Conservation (phyloP, 2,329 filamentous ascomycete genomes). For the Huntiella abstrusa region DNA sequence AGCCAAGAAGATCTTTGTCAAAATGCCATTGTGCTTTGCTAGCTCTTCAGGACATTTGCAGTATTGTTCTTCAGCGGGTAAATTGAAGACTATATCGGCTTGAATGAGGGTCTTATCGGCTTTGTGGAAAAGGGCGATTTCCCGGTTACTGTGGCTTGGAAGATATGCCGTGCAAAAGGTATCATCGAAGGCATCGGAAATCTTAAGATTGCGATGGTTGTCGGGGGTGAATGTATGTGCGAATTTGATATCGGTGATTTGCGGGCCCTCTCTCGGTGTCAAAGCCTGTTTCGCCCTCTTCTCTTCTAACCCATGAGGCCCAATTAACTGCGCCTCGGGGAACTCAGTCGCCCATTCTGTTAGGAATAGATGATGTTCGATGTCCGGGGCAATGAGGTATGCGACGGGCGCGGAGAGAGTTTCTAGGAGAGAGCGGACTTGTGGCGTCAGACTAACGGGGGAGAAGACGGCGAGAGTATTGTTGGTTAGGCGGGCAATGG, state of each 20-base stretch:
- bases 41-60: constrained; percentile 24
- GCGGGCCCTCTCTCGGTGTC: constrained; percentile 14
- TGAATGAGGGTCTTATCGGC: constrained; percentile 64
- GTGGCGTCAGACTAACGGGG: constrained; percentile 65
- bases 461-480: constrained; percentile 79
- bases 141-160: constrained; percentile 60
- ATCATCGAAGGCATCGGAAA: constrained; percentile 61
- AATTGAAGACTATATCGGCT: constrained; percentile 82
- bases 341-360: constrained; percentile 67
- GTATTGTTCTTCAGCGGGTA: constrained; percentile 78
- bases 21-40: constrained; percentile 13
- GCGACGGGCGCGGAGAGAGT: constrained; percentile 50
- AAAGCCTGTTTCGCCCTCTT: constrained; percentile 47
- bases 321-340: constrained; percentile 63
- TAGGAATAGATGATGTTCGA: constrained; percentile 90
- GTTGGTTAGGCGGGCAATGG: constrained; percentile 61
- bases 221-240: constrained; percentile 46
- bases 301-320: constrained; percentile 63
- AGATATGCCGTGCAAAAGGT: constrained; percentile 83
- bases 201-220: constrained; percentile 29
- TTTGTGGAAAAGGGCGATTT: constrained; percentile 73
- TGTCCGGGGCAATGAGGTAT: constrained; percentile 75
- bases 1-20: constrained; percentile 26
- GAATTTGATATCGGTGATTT: constrained; percentile 36
- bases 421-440: constrained; percentile 44